Base-by-base conservation (phyloP, 495 filamentous ascomycete genomes). In the Penicillium salamii region DNA sequence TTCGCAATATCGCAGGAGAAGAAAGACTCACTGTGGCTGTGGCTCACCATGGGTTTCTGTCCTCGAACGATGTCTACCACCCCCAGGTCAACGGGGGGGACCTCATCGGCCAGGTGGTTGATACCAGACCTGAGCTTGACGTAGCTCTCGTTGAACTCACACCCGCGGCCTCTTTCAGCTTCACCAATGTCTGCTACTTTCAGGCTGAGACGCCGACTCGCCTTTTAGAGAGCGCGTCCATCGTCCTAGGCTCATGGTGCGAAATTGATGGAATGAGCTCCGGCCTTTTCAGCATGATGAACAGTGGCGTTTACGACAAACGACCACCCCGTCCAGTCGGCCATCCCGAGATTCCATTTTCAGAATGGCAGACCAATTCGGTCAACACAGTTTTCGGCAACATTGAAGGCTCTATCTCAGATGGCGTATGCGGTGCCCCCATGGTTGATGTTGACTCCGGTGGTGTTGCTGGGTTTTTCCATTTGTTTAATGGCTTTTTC, bases 371-470 rank as follows among this genome's bases (percentile, higher is more conserved):
- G 15, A 17, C 43, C 13, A 42, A 17, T 46, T 41, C 33, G 7
- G 33, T 62, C 41, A 42, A 33, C 50, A 33, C 50, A 15, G 17
- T 63, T 7, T 61, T 63, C 41, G 62, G 62, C 3, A 55, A 35
- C 39, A 53, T 66, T 5, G 58, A 63, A 32, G 43, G 21, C 13
- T 37, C 46, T 44, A 55, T 66, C 38, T 53, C 46, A 8, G 49
- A 65, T 11, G 52, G 61, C 32, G 50, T 63, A 20, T 59, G 60
- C 40, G 63, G 63, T 18, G 63, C 63, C 33, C 60, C 54, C 44
- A 58, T 63, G 26, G 59, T 64, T 6, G 41, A 66, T 29, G 50
- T 52, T 45, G 50, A 61, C 13, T 53, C 57, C 15, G 54, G 54
- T 37, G 61, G 50, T 17, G 54, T 61, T 11, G 38, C 23, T 29